Evolutionary conservation across 1,139 yeast species (phyloP), one percentile per base, ranked within the genome.

Genomic region (Geotrichum aggregatum): DNA sequence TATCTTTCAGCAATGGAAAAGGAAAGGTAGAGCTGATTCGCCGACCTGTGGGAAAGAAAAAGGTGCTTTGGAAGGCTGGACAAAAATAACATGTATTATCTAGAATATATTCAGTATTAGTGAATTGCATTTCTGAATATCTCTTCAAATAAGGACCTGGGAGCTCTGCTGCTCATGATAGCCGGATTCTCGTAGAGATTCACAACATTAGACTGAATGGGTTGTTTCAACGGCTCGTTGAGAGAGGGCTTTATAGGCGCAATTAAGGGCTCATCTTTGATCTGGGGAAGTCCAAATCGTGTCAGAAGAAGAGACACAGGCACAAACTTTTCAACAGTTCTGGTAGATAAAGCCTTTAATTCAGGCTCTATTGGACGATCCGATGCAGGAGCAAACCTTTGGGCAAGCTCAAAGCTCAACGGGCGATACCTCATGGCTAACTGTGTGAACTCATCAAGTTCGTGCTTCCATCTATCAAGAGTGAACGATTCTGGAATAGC

Each of bases 1-100:
- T 68, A 45, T 66, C 71, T 13, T 68, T 68, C 59, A 70, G 70
- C 28, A 67, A 66, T 14, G 69, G 69, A 22, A 61, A 63, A 36
- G 65, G 65, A 21, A 69, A 68, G 11, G 69, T 68, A n/a, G 67
- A 65, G 44, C 63, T 68, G 18, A 61, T 66, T 34, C 61, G 69
- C 33, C 62, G 65, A 52, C 62, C 64, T 2, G 45, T 56, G 11
- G 66, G 67, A 21, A 59, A 59, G 55, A 62, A 61, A 56, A 66
- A 66, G 57, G 57, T 63, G 21, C 54, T 66, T 39, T 66, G 70
- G 70, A 66, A 66, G 54, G 68, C 68, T 26, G 52, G 57, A 19
- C 57, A 54, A 35, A 56, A 48, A 50, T 21, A 39, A 21, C 13
- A 3, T 22, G 18, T 39, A 34, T n/a, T 24, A 24, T 24, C 28